A percentile compares a stretch with the other conserved stretches of the same genome.
phyloP scores from a whole-genome alignment of 331 rosid genomes.

The Rhamnella rubrinervis region DNA sequence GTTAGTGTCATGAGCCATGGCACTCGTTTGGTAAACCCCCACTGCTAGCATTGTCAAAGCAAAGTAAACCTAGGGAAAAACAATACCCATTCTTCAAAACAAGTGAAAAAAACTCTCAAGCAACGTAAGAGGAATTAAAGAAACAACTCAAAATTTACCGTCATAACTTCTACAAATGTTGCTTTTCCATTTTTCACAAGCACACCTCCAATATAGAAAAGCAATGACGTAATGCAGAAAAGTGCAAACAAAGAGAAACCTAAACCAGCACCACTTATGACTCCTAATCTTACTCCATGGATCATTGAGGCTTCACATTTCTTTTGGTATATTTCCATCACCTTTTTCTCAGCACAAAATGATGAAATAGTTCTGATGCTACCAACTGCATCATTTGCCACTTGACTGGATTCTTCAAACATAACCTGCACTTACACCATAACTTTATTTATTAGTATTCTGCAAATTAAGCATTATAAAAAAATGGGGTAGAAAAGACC shows the following conservation, averaged over 20 bases:
- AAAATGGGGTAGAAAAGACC: slow-evolving; percentile 25
- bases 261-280: slow-evolving; percentile 45
- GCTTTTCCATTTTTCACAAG: slow-evolving; percentile 45
- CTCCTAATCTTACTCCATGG: slow-evolving; percentile 45
- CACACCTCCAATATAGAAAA: slow-evolving; percentile 49
- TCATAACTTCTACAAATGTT: slow-evolving; percentile 41
- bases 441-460: background rate
- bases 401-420: slow-evolving; percentile 75
- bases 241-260: slow-evolving; percentile 41
- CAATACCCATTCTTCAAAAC: background rate
- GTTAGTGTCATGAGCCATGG: slow-evolving; percentile 42
- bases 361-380: slow-evolving; percentile 79
- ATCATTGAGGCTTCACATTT: slow-evolving; percentile 50
- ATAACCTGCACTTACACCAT: slow-evolving; percentile 28
- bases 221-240: slow-evolving; percentile 35
- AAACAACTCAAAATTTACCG: slow-evolving; percentile 24
- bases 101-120: background rate
- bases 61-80: slow-evolving; percentile 43
- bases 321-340: slow-evolving; percentile 27
- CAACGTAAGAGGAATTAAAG: background rate
- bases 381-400: slow-evolving; percentile 68
- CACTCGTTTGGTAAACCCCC: slow-evolving; percentile 42
- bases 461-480: background rate
- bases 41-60: slow-evolving; percentile 36
- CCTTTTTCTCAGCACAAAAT: slow-evolving; percentile 72